Percentiles rank a stretch among this genome's conserved stretches.
These are phyloP conservation scores for Solanum medicagineum DNA, from an alignment of 257 asterid genomes.

Conservation along the genomic window DNA sequence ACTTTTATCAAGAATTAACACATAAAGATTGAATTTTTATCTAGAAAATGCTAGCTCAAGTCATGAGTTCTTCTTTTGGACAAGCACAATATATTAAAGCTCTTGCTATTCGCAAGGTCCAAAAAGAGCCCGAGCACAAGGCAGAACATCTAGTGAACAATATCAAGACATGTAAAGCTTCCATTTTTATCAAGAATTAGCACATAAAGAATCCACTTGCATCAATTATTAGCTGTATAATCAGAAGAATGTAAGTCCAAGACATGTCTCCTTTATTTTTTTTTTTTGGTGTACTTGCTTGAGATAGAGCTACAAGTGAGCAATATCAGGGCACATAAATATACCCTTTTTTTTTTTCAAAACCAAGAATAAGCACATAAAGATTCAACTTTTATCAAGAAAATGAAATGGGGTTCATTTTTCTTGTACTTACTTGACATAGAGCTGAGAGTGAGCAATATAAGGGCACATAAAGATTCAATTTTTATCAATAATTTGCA, in stretches of 20 bases:
- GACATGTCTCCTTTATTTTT: too few species aligned
- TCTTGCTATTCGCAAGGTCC: too few species aligned
- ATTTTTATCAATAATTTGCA: slow-evolving; percentile 1
- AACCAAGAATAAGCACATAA: not conserved
- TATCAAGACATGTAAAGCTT: slow-evolving; percentile 33
- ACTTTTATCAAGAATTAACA: not conserved
- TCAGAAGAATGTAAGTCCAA: too few species aligned
- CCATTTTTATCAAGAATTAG: not conserved
- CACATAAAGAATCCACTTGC: not conserved
- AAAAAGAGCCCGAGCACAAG: too few species aligned
- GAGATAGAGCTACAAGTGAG: slow-evolving; percentile 60
- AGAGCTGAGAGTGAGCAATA: slow-evolving; percentile 64
- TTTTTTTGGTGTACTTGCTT: slow-evolving; percentile 24
- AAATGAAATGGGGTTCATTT: not conserved
- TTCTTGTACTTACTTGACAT: slow-evolving; percentile 18
- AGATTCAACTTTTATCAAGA: not conserved
- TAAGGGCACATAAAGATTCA: slow-evolving; percentile 27
- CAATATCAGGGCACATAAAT: slow-evolving; percentile 72
- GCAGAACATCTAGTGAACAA: not conserved
- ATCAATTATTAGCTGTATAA: too few species aligned
- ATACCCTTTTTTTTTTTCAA: too few species aligned
- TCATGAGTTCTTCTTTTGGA: not conserved
- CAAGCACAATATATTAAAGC: too few species aligned
- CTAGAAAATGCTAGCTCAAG: not conserved
- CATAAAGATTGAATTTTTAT: not conserved